Evolutionary conservation across 148 eudicot species (phyloP).

Genomic region (Rhododendron ferrugineum): DNA sequence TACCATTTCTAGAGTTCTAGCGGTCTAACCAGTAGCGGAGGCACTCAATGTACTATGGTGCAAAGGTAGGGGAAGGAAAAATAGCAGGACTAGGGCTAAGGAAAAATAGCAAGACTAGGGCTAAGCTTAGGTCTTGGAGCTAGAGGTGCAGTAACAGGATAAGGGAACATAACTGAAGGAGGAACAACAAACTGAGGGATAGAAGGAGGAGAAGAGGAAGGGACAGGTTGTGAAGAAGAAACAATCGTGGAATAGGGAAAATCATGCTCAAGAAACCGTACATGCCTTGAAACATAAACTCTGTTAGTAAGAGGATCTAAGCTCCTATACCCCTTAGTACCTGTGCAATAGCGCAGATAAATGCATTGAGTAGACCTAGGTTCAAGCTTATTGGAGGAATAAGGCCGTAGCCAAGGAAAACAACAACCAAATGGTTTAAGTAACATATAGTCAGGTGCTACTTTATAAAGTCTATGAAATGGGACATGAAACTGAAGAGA

Average conservation of each 20-base stretch:
- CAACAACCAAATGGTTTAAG: background rate
- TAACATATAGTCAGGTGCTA: background rate
- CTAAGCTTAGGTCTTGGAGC: background rate
- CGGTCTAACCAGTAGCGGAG: no score
- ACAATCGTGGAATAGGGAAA: background rate
- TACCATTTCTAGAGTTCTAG: no score
- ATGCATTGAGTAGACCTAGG: background rate
- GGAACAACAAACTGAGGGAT: background rate
- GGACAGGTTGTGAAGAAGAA: background rate
- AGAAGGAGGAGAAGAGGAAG: background rate
- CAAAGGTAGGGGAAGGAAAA: background rate
- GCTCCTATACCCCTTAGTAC: background rate
- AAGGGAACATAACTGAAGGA: no score
- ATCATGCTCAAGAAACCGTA: background rate
- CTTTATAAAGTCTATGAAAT: background rate
- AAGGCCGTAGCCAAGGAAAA: background rate
- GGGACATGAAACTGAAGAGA: background rate
- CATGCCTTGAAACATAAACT: background rate
- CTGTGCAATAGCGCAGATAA: background rate
- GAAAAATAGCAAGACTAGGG: background rate
- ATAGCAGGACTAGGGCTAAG: no score
- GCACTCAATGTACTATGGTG: background rate
- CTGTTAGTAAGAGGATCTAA: background rate
- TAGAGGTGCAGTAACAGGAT: background rate
- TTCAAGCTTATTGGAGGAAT: background rate